phyloP scores from a whole-genome alignment of 1,284 basidiomycete species.

The Hymenochaete sp. region DNA sequence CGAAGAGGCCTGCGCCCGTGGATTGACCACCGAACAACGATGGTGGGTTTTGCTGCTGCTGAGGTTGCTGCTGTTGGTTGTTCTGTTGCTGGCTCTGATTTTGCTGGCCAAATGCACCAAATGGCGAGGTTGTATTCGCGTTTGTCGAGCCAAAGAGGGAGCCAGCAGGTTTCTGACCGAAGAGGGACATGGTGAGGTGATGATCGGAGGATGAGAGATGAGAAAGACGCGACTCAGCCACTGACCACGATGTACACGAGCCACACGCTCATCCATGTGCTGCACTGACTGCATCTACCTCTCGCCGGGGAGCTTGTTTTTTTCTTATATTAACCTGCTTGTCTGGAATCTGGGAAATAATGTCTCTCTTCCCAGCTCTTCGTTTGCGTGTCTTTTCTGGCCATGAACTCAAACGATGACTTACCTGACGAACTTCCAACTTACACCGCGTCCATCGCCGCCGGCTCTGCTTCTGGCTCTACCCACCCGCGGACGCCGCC shows the following conservation, averaged over 20 bases:
- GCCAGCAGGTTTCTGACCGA: conserved; percentile 23
- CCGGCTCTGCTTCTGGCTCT: conserved; percentile 1
- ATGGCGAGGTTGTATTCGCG: conserved; percentile 19
- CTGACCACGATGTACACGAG: conserved; percentile 1
- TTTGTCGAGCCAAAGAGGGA: conserved; percentile 28
- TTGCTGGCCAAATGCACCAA: conserved; percentile 23
- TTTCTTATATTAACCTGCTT: too few species aligned
- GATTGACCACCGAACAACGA: conserved; percentile 10
- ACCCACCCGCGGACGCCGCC: conserved; percentile 1
- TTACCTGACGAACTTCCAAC: conserved; percentile 1
- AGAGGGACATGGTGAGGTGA: conserved; percentile 11
- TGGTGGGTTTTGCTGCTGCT: conserved; percentile 13
- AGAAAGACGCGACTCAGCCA: conserved; percentile 5
- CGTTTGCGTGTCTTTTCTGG: background rate
- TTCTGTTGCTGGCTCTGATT: conserved; percentile 12
- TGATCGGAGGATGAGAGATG: background rate
- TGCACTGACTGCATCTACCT: too few species aligned
- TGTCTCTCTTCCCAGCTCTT: conserved; percentile 6
- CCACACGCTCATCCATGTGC: too few species aligned
- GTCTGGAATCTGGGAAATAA: too few species aligned
- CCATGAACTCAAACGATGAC: conserved; percentile 8
- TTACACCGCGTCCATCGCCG: conserved; percentile 3
- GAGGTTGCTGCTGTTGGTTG: conserved; percentile 13
- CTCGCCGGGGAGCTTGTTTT: too few species aligned
- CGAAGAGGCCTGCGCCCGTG: conserved; percentile 24